Conservation (phyloP, 2,329 filamentous ascomycete species). For the Thelonectria blattea region DNA sequence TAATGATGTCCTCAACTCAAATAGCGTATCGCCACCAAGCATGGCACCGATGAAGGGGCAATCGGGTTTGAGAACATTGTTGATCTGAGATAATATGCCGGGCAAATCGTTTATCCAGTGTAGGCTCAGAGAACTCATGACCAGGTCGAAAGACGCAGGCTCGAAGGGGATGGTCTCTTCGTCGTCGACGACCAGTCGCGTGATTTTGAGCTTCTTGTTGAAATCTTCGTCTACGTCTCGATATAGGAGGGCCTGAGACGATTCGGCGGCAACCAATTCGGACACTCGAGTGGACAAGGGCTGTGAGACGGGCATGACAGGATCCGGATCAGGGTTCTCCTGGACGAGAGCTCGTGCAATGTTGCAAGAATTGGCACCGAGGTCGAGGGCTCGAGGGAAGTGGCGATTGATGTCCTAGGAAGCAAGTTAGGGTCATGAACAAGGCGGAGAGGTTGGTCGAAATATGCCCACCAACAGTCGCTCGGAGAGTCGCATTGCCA, state of each 20-base stretch:
- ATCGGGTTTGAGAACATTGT: conserved; percentile 87
- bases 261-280: conserved; percentile 81
- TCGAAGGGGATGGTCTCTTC: conserved; percentile 79
- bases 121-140: conserved; percentile 85
- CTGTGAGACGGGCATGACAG: conserved; percentile 60
- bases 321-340: conserved; percentile 68
- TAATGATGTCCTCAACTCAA: conserved; percentile 88
- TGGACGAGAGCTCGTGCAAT: conserved; percentile 81
- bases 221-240: conserved; percentile 78
- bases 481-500: conserved; percentile 83
- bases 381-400: conserved; percentile 84
- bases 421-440: conserved; percentile 22
- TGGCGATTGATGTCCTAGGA: conserved; percentile 86
- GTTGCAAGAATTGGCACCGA: conserved; percentile 95
- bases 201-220: conserved; percentile 75
- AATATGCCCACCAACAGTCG: conserved; percentile 69
- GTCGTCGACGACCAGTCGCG: conserved; percentile 74
- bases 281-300: conserved; percentile 75
- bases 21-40: conserved; percentile 94
- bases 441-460: background rate
- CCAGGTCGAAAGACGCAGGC: conserved; percentile 81
- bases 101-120: conserved; percentile 99
- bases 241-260: conserved; percentile 77
- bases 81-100: conserved; percentile 81
- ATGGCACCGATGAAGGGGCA: conserved; percentile 93